phyloP scores from a whole-genome alignment of 139 green algal species.

The Haematococcus sp. region DNA sequence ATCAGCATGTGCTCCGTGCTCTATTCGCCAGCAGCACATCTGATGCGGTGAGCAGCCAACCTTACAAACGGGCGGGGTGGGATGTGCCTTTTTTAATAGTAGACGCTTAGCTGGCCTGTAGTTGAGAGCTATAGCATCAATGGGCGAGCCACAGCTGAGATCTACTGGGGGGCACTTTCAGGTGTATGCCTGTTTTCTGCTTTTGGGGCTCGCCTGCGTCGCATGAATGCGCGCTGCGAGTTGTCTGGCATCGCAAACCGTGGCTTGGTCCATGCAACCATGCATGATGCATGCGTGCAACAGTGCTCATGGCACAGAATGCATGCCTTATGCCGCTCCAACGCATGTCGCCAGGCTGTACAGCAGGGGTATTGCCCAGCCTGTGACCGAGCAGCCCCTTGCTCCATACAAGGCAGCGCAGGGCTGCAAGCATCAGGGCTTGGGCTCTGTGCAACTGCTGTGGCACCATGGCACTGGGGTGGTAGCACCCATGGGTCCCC shows the following conservation, averaged over 20 bases:
- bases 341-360: too few relatives aligned
- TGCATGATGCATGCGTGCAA: neutral
- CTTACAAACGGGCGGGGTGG: too few relatives aligned
- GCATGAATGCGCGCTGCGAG: too few relatives aligned
- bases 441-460: too few relatives aligned
- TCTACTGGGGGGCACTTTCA: neutral
- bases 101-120: neutral
- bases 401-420: too few relatives aligned
- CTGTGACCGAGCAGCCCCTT: too few relatives aligned
- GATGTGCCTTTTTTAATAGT: neutral
- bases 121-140: neutral
- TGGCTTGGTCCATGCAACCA: neutral
- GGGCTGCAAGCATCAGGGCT: too few relatives aligned
- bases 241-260: too few relatives aligned
- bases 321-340: neutral
- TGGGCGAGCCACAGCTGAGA: neutral
- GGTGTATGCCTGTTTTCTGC: neutral
- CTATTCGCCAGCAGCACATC: neutral
- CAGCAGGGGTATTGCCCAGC: too few relatives aligned
- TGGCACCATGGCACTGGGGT: too few relatives aligned
- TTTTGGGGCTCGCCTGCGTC: too few relatives aligned
- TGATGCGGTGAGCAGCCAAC: slow-evolving; percentile 5
- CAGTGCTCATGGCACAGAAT: neutral
- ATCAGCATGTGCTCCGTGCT: neutral
- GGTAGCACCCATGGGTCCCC: too few relatives aligned